Evolutionary conservation across 805 yeast species (phyloP).

Genomic region (Lipomyces spencermartinsiae): DNA sequence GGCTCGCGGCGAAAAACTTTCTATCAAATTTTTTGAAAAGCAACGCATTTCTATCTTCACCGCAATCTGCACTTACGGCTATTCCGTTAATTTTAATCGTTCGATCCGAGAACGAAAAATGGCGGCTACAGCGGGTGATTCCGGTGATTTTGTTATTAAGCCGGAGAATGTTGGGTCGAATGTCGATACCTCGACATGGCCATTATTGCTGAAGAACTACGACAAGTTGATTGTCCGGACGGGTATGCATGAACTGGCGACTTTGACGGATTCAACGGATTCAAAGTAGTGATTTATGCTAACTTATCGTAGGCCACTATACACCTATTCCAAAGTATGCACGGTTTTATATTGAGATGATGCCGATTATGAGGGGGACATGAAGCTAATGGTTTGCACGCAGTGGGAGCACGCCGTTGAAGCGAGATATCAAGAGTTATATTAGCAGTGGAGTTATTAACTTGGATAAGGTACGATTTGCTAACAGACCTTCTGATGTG

Average conservation of each 20-base stretch:
- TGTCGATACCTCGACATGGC: conserved; percentile 93
- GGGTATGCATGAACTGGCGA: conserved; percentile 45
- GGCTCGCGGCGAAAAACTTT: background rate
- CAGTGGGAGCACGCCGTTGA: conserved; percentile 85
- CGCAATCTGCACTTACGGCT: background rate
- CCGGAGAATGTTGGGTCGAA: conserved; percentile 52
- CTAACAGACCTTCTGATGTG: background rate
- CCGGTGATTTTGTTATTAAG: conserved; percentile 28
- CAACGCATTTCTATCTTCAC: background rate
- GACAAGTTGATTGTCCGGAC: conserved; percentile 94
- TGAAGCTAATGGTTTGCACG: background rate
- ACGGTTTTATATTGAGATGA: background rate
- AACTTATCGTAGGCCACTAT: conserved; percentile 64
- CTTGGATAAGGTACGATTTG: conserved; percentile 70
- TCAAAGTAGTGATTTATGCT: background rate
- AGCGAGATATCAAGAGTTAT: conserved; percentile 90
- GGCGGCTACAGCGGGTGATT: conserved; percentile 7
- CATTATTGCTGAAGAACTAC: conserved; percentile 88
- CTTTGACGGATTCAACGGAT: background rate
- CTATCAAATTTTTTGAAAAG: background rate
- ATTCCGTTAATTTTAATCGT: background rate
- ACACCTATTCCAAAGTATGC: conserved; percentile 52
- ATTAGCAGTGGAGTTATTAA: conserved; percentile 95
- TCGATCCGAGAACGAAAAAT: background rate
- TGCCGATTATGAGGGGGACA: background rate